Evolutionary conservation across 805 yeast genomes (phyloP).

Genomic region (Maudiozyma pseudohumilis): DNA sequence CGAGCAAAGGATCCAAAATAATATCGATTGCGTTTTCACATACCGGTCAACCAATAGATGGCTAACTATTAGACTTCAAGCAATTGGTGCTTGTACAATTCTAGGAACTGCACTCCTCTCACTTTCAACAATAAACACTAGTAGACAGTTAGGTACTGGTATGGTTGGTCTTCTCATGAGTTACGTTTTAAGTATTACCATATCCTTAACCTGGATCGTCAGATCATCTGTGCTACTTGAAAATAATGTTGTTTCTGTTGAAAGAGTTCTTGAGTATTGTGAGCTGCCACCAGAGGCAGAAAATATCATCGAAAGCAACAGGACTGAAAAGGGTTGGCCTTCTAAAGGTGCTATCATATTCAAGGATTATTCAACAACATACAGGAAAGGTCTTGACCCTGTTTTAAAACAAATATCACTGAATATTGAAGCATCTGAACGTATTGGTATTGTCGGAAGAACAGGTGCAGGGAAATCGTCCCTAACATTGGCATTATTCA

Average conservation of each 20-base stretch:
- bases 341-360: constrained; percentile 40
- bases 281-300: constrained; percentile 38
- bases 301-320: constrained; percentile 35
- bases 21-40: constrained; percentile 39
- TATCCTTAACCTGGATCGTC: constrained; percentile 45
- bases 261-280: constrained; percentile 54
- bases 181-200: constrained; percentile 49
- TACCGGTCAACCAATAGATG: constrained; percentile 52
- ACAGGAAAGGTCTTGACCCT: constrained; percentile 49
- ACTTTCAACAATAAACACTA: constrained; percentile 30
- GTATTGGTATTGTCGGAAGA: constrained; percentile 66
- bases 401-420: constrained; percentile 43
- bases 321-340: constrained; percentile 48
- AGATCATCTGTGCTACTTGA: constrained; percentile 56
- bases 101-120: constrained; percentile 43
- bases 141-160: constrained; percentile 43
- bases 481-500: constrained; percentile 48
- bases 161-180: constrained; percentile 57
- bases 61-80: constrained; percentile 52
- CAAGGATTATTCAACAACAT: constrained; percentile 45
- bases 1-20: constrained; percentile 39
- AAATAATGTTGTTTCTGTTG: constrained; percentile 54
- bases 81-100: constrained; percentile 48
- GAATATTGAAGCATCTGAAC: constrained; percentile 44
- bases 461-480: constrained; percentile 73